Base-by-base conservation (phyloP, 371 early-diverging fungal genomes). In the Dentiscutata heterogama region DNA sequence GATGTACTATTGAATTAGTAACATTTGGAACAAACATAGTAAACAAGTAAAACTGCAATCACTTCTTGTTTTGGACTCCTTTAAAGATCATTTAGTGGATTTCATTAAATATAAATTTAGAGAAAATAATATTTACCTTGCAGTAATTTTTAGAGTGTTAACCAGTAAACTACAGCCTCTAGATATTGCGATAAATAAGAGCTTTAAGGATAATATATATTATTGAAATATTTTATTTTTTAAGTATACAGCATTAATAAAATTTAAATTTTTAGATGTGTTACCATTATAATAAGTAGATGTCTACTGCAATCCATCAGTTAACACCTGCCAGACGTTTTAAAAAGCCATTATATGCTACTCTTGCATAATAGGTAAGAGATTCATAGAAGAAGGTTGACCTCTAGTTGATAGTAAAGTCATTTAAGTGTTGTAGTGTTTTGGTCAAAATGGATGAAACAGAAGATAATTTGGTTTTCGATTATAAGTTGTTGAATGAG, bases 341-440 rank as follows among this genome's bases (percentile, higher is more conserved):
- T 56, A 56, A 18, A 56, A 56, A 56, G 18, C 58, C 8, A 2
- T 42, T 10, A 42, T 42, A 42, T 6, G 0, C 46, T 42, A 42
- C 10, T 42, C 6, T 42, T 3, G 58, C 58, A 11, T 4, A 16
- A 20, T 56, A 7, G 14, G 6, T 56, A 16, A 4, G 1, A 0
- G 58, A 56, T 3, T 56, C 22, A 20, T 56, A 7, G 58, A 18
- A 56, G 1, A 18, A 56, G 7, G 18, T 56, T 56, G 58, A 56
- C 7, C 2, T 13, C 7, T 4, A 56, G 2, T 22, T 46, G n/a
- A 70, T 70, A 35, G 22, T 35, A 56, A 74, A 74, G 10, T 54
- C 58, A 63, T 77, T 77, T 78, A 63, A 78, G 50, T 56, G 63
- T 8, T 78, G 64, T 46, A 25, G 78, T 46, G 64, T 78, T 64